Base-by-base conservation (phyloP, 2,329 filamentous ascomycete genomes). In the Monosporascus ibericus region DNA sequence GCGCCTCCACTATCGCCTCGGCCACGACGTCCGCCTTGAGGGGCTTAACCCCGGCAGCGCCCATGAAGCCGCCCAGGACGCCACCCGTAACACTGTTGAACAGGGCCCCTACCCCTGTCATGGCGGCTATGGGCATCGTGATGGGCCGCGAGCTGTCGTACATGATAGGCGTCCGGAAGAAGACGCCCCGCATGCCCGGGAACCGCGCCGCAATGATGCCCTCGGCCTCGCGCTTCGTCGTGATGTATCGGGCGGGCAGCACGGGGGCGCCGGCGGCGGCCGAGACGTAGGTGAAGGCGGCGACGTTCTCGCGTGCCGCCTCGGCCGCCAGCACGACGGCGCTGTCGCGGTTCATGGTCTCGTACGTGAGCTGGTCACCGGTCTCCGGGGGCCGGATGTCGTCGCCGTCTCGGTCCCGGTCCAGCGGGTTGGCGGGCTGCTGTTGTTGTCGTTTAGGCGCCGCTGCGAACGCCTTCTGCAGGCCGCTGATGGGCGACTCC, bases 271-370 rank as follows among this genome's bases (percentile, higher is more conserved):
- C 92, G 1, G 80, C 90, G 0, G 90, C 88, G 2, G 94, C 94
- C 37, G 91, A 96, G 55, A 99, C 86, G 75, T 90, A 97, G 54
- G 87, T 84, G 67, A 96, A 96, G 0, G 85, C 82, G 18, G 78
- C 72, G 15, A 86, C 85, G 37, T 82, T 77, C 54, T 83, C 81
- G 36, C 73, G 73, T 25, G 79, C 78, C 2, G 91, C 85, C 67
- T 92, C 88, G 64, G 86, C 84, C 15, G 92, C 94, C 15, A 96
- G 79, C 51, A 86, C 81, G 55, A 97, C 83, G 47, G 92, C 92
- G 73, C 77, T 83, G 72, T 97, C 92, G 52, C 94, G 82, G 73
- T 99, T 99, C 90, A 99, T 96, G 55, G 91, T 79, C 75, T 97
- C 94, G 74, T 99, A 99, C 18, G 92, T 96, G 63, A 96, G 77